These are phyloP conservation scores for Apophysomyces sp. DNA, from an alignment of 371 early-diverging fungal genomes.

Conservation along the genomic window DNA sequence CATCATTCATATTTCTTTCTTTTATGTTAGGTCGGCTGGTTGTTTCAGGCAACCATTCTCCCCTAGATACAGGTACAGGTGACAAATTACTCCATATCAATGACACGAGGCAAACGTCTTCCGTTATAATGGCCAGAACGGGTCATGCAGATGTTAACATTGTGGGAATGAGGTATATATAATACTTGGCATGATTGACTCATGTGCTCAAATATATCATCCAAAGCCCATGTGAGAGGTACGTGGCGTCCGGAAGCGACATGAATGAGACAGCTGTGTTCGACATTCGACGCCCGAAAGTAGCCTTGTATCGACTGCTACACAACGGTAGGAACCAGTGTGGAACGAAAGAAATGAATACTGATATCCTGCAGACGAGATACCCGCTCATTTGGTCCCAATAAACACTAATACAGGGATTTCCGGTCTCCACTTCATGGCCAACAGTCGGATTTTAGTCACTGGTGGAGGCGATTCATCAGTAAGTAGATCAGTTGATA, in stretches of 20 bases:
- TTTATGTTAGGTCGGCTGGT: slow-evolving; percentile 15
- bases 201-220: not conserved
- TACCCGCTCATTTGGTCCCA: not conserved
- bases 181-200: not conserved
- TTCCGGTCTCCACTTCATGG: slow-evolving; percentile 36
- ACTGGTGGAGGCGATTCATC: slow-evolving; percentile 44
- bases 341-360: not conserved
- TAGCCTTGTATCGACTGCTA: slow-evolving; percentile 15
- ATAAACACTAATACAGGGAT: slow-evolving; percentile 37
- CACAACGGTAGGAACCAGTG: slow-evolving; percentile 29
- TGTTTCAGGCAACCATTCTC: slow-evolving; percentile 33
- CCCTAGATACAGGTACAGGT: slow-evolving; percentile 23
- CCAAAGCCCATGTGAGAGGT: slow-evolving; percentile 36
- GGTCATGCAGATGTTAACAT: slow-evolving; percentile 42
- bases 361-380: slow-evolving; percentile 1
- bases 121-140: slow-evolving; percentile 20
- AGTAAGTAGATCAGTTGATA: not conserved
- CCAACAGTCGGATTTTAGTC: slow-evolving; percentile 28
- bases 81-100: slow-evolving; percentile 35
- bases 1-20: not conserved
- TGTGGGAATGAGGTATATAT: slow-evolving; percentile 31
- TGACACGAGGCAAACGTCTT: slow-evolving; percentile 12
- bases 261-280: slow-evolving; percentile 35
- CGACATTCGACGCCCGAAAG: slow-evolving; percentile 27
- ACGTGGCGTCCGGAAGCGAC: slow-evolving; percentile 38